These are phyloP conservation scores for Picochlorum sp. DNA, from an alignment of 139 green algal genomes.

Conservation along the genomic window DNA sequence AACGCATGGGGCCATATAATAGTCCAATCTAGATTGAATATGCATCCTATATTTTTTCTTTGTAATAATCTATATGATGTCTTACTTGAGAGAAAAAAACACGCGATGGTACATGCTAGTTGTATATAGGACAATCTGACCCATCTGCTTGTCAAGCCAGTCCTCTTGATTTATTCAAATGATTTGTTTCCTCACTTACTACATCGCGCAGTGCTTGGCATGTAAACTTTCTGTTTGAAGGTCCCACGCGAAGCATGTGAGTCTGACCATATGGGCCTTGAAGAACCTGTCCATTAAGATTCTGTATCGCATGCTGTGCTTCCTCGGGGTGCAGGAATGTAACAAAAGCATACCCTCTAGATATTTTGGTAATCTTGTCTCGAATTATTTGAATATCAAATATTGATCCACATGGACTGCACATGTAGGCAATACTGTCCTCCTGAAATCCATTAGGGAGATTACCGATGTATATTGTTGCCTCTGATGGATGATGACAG, in stretches of 20 bases:
- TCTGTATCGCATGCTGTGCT: conserved; percentile 36
- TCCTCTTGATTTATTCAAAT: too few relatives aligned
- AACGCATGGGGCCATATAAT: conserved; percentile 36
- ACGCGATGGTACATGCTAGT: too few relatives aligned
- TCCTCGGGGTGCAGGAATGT: conserved; percentile 31
- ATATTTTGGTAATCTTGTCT: conserved; percentile 32
- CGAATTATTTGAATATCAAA: conserved; percentile 49
- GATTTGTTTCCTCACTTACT: too few relatives aligned
- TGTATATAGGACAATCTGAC: too few relatives aligned
- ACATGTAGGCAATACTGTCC: conserved; percentile 25
- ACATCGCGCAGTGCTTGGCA: too few relatives aligned
- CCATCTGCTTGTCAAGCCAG: not conserved
- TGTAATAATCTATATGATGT: not conserved
- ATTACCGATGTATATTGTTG: conserved; percentile 61
- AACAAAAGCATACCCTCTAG: conserved; percentile 58
- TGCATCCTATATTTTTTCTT: not conserved
- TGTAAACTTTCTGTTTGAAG: too few relatives aligned
- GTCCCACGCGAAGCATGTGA: too few relatives aligned
- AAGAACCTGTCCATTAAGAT: conserved; percentile 33
- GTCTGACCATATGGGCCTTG: conserved; percentile 15
- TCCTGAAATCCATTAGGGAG: conserved; percentile 44
- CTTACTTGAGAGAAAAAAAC: too few relatives aligned
- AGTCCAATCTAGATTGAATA: conserved; percentile 5
- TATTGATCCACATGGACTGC: conserved; percentile 34
- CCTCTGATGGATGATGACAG: not conserved